phyloP scores from a whole-genome alignment of 495 filamentous ascomycete genomes.

The Amorphotheca resinae region DNA sequence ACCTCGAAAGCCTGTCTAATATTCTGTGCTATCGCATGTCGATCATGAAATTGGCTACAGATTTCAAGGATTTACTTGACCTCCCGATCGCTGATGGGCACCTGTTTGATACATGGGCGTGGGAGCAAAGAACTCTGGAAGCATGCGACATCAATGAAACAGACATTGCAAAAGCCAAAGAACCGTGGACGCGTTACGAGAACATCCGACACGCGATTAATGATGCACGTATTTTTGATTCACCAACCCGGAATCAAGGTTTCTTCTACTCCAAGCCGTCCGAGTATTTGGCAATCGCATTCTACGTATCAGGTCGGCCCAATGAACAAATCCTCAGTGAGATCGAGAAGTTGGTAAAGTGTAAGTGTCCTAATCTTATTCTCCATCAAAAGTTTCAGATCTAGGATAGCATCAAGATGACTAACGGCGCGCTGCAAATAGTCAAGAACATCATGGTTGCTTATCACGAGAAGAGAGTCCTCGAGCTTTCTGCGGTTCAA shows the following conservation, averaged over 20 bases:
- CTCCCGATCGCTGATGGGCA: slow-evolving; percentile 3
- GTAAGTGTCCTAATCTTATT: neutral
- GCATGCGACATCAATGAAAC: neutral
- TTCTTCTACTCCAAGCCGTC: slow-evolving; percentile 3
- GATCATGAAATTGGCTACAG: slow-evolving; percentile 2
- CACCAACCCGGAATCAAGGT: slow-evolving; percentile 1
- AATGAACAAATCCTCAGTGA: neutral
- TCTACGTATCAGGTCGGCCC: slow-evolving; percentile 2
- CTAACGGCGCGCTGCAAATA: neutral
- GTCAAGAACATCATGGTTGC: neutral
- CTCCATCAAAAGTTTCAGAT: neutral
- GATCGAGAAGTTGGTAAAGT: neutral
- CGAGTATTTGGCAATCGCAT: slow-evolving; percentile 6
- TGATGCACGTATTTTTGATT: slow-evolving; percentile 1
- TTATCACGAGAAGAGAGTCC: neutral
- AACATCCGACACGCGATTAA: neutral
- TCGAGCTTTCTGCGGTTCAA: neutral
- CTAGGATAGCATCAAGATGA: too few species aligned
- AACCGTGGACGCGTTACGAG: neutral
- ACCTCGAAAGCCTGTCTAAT: neutral
- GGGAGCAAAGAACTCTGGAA: neutral
- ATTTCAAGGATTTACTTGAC: slow-evolving; percentile 4
- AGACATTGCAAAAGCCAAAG: neutral
- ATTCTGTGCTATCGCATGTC: neutral
- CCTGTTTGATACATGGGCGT: slow-evolving; percentile 5